Conservation (phyloP, 257 asterid genomes). For the Ballota nigra region DNA sequence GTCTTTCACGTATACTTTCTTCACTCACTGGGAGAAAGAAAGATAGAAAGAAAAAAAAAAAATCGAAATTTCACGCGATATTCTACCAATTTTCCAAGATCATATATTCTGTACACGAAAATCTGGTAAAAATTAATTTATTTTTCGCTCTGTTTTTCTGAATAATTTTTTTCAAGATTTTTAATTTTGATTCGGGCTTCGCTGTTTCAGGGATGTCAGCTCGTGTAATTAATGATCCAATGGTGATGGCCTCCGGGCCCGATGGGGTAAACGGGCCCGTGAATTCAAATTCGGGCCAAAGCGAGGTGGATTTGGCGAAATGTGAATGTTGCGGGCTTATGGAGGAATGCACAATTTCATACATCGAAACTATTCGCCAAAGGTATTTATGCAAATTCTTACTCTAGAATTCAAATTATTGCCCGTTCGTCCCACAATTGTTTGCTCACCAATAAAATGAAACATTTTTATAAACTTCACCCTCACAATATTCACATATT, state of each 20-base stretch:
- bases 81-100: background rate
- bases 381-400: conserved; percentile 23
- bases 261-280: conserved; percentile 36
- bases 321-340: conserved; percentile 91
- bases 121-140: conserved; percentile 39
- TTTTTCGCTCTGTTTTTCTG: background rate
- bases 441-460: too few relatives aligned
- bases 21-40: conserved; percentile 71
- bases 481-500: too few relatives aligned
- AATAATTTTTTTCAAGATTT: background rate
- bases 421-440: too few relatives aligned
- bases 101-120: background rate
- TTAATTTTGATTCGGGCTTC: conserved; percentile 10
- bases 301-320: conserved; percentile 62
- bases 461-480: too few relatives aligned
- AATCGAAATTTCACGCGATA: background rate
- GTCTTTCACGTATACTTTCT: conserved; percentile 38
- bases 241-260: conserved; percentile 42
- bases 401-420: background rate
- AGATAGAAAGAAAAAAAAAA: conserved; percentile 28
- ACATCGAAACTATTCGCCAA: conserved; percentile 58
- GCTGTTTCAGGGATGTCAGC: conserved; percentile 46
- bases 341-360: conserved; percentile 82
- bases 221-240: conserved; percentile 46
- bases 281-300: conserved; percentile 29